Percentiles rank a stretch among this genome's conserved stretches.
Evolutionary conservation across 192 early-diverging fungal genomes (phyloP).

Genomic region (Backusella psychrophila): DNA sequence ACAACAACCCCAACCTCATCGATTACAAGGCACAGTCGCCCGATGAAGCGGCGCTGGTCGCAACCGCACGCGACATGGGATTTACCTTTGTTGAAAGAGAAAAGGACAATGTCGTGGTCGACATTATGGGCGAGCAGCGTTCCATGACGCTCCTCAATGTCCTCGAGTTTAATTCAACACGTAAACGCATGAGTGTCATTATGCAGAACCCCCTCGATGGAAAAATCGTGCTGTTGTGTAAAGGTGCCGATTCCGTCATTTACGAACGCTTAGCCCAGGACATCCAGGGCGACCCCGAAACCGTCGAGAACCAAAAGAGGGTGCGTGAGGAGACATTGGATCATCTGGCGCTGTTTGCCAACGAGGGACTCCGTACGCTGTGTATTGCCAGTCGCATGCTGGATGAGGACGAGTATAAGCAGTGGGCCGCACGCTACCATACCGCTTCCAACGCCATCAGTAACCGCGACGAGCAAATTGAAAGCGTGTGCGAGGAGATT

Average conservation of each 20-base stretch:
- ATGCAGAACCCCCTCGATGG: slow-evolving; percentile 60
- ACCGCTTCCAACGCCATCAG: slow-evolving; percentile 48
- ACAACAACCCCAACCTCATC: slow-evolving; percentile 49
- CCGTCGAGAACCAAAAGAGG: slow-evolving; percentile 56
- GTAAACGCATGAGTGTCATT: slow-evolving; percentile 95
- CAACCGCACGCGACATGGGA: slow-evolving; percentile 81
- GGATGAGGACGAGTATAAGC: slow-evolving; percentile 50
- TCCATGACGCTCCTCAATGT: slow-evolving; percentile 63
- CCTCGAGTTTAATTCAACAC: slow-evolving; percentile 87
- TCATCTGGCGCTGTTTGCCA: slow-evolving; percentile 87
- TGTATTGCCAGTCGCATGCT: slow-evolving; percentile 66
- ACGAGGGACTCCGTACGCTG: slow-evolving; percentile 70
- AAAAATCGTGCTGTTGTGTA: slow-evolving; percentile 76
- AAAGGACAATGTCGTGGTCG: slow-evolving; percentile 67
- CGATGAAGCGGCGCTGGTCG: slow-evolving; percentile 90
- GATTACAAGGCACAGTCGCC: slow-evolving; percentile 92
- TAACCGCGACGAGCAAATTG: slow-evolving; percentile 61
- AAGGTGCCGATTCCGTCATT: slow-evolving; percentile 93
- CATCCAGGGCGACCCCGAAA: slow-evolving; percentile 20
- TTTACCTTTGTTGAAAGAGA: slow-evolving; percentile 78
- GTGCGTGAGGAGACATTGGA: slow-evolving; percentile 69
- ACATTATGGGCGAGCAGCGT: slow-evolving; percentile 73
- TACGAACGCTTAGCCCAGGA: slow-evolving; percentile 62
- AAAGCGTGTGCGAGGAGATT: slow-evolving; percentile 54
- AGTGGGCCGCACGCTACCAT: slow-evolving; percentile 54